A percentile compares a stretch with the other conserved stretches of the same genome.
phyloP scores from a whole-genome alignment of 2,329 filamentous ascomycete species.

The Orbilia quercus region DNA sequence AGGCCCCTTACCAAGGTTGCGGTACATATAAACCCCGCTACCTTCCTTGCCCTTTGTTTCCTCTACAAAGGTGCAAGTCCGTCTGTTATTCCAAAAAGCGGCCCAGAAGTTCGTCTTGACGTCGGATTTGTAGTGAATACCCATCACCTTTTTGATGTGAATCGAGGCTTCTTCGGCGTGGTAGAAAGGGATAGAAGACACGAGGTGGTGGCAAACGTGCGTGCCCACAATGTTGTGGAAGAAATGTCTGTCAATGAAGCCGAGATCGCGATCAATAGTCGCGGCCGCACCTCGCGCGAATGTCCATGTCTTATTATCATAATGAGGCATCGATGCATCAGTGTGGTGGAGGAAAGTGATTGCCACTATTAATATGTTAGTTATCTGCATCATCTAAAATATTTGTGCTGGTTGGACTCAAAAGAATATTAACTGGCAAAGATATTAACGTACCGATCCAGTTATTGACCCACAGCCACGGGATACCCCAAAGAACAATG shows the following conservation, averaged over 20 bases:
- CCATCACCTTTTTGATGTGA: conserved; percentile 70
- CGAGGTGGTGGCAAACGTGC: conserved; percentile 73
- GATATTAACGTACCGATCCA: conserved; percentile 70
- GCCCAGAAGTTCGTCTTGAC: conserved; percentile 62
- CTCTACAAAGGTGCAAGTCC: conserved; percentile 62
- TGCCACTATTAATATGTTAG: conserved; percentile 68
- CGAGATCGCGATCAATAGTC: conserved; percentile 74
- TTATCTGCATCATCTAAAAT: conserved; percentile 58
- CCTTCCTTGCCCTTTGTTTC: conserved; percentile 60
- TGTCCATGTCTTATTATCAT: conserved; percentile 71
- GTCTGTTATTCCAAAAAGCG: conserved; percentile 62
- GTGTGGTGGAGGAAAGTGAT: conserved; percentile 82
- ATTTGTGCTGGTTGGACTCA: conserved; percentile 27
- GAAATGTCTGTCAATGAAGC: conserved; percentile 73
- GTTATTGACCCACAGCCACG: conserved; percentile 77
- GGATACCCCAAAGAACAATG: conserved; percentile 71
- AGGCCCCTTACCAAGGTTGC: too few species aligned
- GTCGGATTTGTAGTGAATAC: conserved; percentile 65
- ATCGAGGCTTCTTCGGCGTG: conserved; percentile 71
- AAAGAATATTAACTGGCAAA: background rate
- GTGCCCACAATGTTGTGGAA: conserved; percentile 75
- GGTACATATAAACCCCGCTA: conserved; percentile 35
- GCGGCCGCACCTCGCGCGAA: conserved; percentile 72
- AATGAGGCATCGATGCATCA: conserved; percentile 70
- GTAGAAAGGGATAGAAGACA: conserved; percentile 73